These are phyloP conservation scores for Monilinia fructicola DNA, from an alignment of 2,329 filamentous ascomycete genomes.

Conservation along the genomic window DNA sequence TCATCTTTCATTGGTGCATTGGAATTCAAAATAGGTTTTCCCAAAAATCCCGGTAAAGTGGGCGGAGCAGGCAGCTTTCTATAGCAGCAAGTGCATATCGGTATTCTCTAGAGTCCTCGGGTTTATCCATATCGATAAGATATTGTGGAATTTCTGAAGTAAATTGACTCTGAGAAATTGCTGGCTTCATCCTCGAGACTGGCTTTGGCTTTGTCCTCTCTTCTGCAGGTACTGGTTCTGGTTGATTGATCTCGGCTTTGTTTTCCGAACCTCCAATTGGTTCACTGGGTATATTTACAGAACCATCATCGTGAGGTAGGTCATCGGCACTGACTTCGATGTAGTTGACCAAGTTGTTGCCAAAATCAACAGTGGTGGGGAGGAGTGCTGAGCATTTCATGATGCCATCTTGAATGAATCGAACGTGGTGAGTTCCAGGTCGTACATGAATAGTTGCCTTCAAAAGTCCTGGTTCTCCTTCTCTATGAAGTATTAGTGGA, in stretches of 20 bases:
- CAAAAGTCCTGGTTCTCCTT: slow-evolving; percentile 58
- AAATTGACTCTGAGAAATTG: slow-evolving; percentile 60
- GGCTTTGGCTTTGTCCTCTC: slow-evolving; percentile 41
- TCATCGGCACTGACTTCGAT: slow-evolving; percentile 87
- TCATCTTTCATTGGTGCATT: slow-evolving; percentile 94
- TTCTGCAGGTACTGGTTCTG: slow-evolving; percentile 40
- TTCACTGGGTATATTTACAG: slow-evolving; percentile 27
- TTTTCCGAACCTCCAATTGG: slow-evolving; percentile 25
- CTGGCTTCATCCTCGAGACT: slow-evolving; percentile 54
- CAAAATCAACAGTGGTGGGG: slow-evolving; percentile 95
- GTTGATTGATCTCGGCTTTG: slow-evolving; percentile 23
- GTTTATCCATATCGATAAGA: slow-evolving; percentile 80
- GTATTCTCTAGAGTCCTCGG: slow-evolving; percentile 74
- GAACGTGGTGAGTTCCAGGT: slow-evolving; percentile 93
- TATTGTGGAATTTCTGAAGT: slow-evolving; percentile 77
- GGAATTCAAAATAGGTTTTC: slow-evolving; percentile 91
- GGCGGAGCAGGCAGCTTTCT: slow-evolving; percentile 78
- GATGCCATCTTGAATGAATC: slow-evolving; percentile 91
- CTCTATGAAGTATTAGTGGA: slow-evolving; percentile 38
- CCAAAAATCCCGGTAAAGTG: slow-evolving; percentile 82
- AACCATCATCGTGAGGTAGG: slow-evolving; percentile 45
- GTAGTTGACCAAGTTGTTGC: slow-evolving; percentile 97
- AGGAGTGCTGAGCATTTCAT: slow-evolving; percentile 86
- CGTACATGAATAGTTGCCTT: slow-evolving; percentile 78
- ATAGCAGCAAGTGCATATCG: slow-evolving; percentile 73